These are phyloP conservation scores for Ceratocystis variospora DNA, from an alignment of 2,329 filamentous ascomycete genomes.

Conservation along the genomic window DNA sequence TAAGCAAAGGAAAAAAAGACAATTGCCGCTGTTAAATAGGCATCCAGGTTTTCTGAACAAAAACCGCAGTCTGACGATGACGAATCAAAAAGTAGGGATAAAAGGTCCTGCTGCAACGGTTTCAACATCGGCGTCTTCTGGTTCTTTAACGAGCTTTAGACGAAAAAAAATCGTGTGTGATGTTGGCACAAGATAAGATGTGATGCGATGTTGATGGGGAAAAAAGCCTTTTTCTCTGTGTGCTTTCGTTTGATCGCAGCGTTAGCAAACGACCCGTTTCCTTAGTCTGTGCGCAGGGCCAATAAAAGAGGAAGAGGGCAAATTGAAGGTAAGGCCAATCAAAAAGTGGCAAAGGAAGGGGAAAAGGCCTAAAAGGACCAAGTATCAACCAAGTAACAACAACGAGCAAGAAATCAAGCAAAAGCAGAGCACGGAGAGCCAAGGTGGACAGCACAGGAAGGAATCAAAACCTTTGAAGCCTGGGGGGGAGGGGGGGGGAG, in stretches of 20 bases:
- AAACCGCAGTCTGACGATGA: neutral
- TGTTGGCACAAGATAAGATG: neutral
- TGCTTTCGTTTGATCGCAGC: neutral
- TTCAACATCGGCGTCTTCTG: neutral
- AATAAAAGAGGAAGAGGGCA: neutral
- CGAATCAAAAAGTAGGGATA: neutral
- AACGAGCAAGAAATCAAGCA: neutral
- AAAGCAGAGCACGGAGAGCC: neutral
- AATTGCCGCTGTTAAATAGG: neutral
- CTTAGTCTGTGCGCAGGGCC: neutral
- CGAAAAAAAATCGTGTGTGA: neutral
- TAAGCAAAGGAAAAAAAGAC: neutral
- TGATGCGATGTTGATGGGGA: neutral
- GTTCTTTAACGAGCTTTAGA: conserved; percentile 1
- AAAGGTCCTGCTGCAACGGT: neutral
- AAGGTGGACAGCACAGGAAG: neutral
- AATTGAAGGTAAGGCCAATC: neutral
- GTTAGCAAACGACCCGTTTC: neutral
- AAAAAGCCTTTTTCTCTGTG: neutral
- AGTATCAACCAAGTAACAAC: neutral
- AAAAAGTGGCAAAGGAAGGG: neutral
- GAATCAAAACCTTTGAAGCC: neutral
- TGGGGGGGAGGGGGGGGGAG: neutral
- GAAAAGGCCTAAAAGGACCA: neutral
- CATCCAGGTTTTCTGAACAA: neutral